Evolutionary conservation across 768 basidiomycete species (phyloP).

Genomic region (Xanthoconium purpureum): DNA sequence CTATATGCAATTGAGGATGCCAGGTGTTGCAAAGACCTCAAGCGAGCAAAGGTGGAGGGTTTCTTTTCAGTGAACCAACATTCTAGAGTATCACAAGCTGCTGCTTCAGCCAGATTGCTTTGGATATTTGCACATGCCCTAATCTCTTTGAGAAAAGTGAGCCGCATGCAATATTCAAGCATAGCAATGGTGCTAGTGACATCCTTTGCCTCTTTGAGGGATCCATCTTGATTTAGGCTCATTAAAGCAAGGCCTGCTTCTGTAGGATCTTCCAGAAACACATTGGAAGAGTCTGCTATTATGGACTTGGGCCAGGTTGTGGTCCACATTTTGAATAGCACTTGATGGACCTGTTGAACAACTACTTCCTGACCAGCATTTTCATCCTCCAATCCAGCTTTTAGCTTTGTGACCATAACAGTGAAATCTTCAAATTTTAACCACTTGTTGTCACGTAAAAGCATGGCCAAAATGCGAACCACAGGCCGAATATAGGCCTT

Average conservation of each 20-base stretch:
- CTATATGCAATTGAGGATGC: neutral
- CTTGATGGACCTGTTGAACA: neutral
- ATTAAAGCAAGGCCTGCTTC: neutral
- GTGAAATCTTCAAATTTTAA: too few species aligned
- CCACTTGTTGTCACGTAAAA: neutral
- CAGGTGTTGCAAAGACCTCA: constrained; percentile 6
- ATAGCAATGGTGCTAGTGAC: constrained; percentile 9
- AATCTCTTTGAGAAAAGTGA: constrained; percentile 7
- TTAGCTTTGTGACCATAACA: too few species aligned
- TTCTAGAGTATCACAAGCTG: neutral
- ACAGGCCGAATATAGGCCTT: constrained; percentile 9
- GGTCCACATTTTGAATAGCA: constrained; percentile 13
- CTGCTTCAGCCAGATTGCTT: neutral
- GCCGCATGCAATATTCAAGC: constrained; percentile 2
- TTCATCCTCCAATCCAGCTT: too few species aligned
- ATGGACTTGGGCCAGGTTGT: neutral
- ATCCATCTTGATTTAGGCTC: neutral
- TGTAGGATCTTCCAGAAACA: neutral
- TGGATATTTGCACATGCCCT: too few species aligned
- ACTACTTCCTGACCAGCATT: too few species aligned
- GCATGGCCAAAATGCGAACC: neutral
- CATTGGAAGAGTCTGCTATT: neutral
- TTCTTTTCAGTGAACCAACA: neutral
- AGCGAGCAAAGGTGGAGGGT: constrained; percentile 3
- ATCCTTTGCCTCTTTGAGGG: constrained; percentile 14